phyloP scores from a whole-genome alignment of 768 basidiomycete genomes.

The Naganishia vaughanmartiniae region DNA sequence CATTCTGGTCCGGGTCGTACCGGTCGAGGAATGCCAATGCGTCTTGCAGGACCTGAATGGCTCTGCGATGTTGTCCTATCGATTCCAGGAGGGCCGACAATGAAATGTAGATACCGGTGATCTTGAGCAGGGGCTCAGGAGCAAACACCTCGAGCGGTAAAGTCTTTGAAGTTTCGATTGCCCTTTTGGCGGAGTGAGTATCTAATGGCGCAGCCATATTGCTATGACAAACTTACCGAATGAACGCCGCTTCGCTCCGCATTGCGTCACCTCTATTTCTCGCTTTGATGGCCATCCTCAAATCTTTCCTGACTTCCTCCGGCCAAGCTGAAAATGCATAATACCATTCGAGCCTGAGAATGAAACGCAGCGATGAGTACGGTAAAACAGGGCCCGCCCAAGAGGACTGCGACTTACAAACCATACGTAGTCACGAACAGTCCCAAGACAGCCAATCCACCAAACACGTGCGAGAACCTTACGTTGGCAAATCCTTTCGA shows the following conservation, averaged over 20 bases:
- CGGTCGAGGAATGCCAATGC: conserved; percentile 35
- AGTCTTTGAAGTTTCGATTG: conserved; percentile 42
- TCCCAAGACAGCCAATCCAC: conserved; percentile 45
- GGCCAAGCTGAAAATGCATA: conserved; percentile 47
- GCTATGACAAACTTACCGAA: conserved; percentile 36
- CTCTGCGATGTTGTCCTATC: conserved; percentile 38
- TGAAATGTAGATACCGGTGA: conserved; percentile 48
- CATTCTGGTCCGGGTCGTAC: conserved; percentile 14
- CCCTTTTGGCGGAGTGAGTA: conserved; percentile 30
- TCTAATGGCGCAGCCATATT: not conserved
- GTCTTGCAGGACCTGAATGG: conserved; percentile 38
- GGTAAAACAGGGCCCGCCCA: not conserved
- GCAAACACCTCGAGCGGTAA: conserved; percentile 39
- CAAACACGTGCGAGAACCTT: conserved; percentile 43
- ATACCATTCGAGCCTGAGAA: conserved; percentile 47
- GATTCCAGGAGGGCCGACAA: conserved; percentile 43
- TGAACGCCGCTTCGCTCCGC: conserved; percentile 42
- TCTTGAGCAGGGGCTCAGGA: conserved; percentile 45
- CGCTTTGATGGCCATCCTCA: conserved; percentile 47
- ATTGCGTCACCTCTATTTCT: conserved; percentile 42
- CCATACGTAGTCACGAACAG: conserved; percentile 50
- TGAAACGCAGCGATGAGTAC: not conserved
- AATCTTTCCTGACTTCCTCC: conserved; percentile 43
- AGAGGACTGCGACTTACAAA: conserved; percentile 37
- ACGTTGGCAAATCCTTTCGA: not conserved